Evolutionary conservation across 768 basidiomycete species (phyloP).

Genomic region (Steccherinum ochraceum): DNA sequence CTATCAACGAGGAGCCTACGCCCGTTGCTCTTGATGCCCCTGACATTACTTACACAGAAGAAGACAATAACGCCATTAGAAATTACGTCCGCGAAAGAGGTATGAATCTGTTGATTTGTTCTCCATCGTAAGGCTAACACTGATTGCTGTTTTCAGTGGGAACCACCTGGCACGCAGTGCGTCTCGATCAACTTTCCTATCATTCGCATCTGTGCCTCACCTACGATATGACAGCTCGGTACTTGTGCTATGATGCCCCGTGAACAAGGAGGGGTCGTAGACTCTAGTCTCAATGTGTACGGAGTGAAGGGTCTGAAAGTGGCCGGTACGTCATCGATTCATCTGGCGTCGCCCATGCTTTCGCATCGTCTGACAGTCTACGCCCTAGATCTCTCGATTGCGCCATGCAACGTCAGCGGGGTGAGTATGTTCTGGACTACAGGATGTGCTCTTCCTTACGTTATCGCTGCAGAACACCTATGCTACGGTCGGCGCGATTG

Average conservation of each 20-base stretch:
- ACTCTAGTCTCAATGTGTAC: slow-evolving; percentile 56
- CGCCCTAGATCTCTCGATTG: background rate
- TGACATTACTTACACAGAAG: slow-evolving; percentile 25
- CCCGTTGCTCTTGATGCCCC: slow-evolving; percentile 22
- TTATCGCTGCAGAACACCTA: slow-evolving; percentile 42
- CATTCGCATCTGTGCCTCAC: background rate
- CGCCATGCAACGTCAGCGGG: background rate
- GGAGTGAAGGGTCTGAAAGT: slow-evolving; percentile 53
- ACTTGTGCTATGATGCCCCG: slow-evolving; percentile 66
- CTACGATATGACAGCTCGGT: slow-evolving; percentile 41
- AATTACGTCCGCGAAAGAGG: slow-evolving; percentile 16
- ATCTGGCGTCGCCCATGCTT: too few species aligned
- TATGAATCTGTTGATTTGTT: too few species aligned
- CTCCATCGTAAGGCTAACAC: too few species aligned
- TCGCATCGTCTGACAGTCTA: too few species aligned
- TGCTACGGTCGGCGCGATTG: slow-evolving; percentile 37
- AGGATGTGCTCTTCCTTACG: too few species aligned
- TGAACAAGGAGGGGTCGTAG: slow-evolving; percentile 51
- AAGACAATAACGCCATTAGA: slow-evolving; percentile 30
- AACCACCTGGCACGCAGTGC: background rate
- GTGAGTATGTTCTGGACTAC: too few species aligned
- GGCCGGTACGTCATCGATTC: slow-evolving; percentile 31
- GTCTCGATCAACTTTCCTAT: background rate
- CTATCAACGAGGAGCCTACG: slow-evolving; percentile 10
- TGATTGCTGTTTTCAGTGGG: too few species aligned